Evolutionary conservation across 768 basidiomycete genomes (phyloP).

Genomic region (Amanita pseudoporphyria): DNA sequence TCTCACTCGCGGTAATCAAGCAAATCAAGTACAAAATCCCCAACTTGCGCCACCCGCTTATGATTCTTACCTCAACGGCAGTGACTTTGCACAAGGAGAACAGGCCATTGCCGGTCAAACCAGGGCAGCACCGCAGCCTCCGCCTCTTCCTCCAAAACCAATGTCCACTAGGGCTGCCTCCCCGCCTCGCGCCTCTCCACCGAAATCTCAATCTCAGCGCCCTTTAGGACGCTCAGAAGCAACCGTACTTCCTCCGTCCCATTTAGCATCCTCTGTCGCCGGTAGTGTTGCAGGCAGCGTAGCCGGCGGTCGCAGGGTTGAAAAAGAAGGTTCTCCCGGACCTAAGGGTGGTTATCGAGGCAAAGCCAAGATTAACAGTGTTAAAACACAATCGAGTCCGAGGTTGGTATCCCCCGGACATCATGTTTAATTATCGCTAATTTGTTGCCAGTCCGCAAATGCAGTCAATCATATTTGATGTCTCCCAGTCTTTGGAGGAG

Average conservation of each 20-base stretch:
- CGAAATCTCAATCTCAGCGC: conserved; percentile 46
- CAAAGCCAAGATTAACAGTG: conserved; percentile 26
- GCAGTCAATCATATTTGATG: conserved; percentile 69
- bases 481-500: conserved; percentile 61
- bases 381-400: conserved; percentile 45
- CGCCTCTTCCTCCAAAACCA: conserved; percentile 57
- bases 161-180: conserved; percentile 37
- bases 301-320: conserved; percentile 29
- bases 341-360: conserved; percentile 37
- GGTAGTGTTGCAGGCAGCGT: conserved; percentile 9
- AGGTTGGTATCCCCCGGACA: conserved; percentile 27
- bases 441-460: conserved; percentile 38
- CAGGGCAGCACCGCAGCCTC: conserved; percentile 29
- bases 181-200: conserved; percentile 51
- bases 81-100: conserved; percentile 38
- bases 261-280: conserved; percentile 10
- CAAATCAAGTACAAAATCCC: conserved; percentile 16
- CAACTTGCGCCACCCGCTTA: conserved; percentile 27
- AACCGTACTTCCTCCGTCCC: conserved; percentile 15
- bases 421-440: background rate
- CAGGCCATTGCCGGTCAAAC: conserved; percentile 27
- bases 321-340: conserved; percentile 66
- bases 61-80: conserved; percentile 33
- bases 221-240: conserved; percentile 41
- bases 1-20: conserved; percentile 42